These are phyloP conservation scores for Saccharomycopsis oosterbeekiorum DNA, from an alignment of 805 yeast species.

Conservation along the genomic window DNA sequence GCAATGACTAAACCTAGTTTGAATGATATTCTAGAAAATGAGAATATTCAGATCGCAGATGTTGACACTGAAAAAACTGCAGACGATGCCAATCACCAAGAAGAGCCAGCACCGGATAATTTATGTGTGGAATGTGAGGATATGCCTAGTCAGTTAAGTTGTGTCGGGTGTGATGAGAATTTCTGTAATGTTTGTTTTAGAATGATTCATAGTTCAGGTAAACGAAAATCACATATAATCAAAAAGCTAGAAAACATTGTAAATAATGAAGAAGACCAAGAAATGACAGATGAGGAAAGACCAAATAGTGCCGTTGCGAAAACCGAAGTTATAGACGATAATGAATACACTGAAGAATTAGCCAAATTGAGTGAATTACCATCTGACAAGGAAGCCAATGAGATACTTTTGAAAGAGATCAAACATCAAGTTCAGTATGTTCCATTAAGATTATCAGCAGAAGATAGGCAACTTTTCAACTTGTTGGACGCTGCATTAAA, in stretches of 20 bases:
- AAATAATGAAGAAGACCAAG: not conserved
- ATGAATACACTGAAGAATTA: constrained; percentile 19
- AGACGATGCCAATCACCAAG: constrained; percentile 21
- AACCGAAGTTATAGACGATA: constrained; percentile 18
- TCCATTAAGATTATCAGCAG: constrained; percentile 58
- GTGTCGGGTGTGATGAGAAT: constrained; percentile 53
- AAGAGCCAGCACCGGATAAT: constrained; percentile 29
- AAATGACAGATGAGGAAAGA: constrained; percentile 19
- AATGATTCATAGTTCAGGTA: constrained; percentile 62
- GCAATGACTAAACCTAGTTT: constrained; percentile 9
- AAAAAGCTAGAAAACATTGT: constrained; percentile 20
- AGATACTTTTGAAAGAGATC: constrained; percentile 29
- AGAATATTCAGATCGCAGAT: constrained; percentile 13
- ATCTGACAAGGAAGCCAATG: constrained; percentile 18
- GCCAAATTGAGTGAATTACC: constrained; percentile 1
- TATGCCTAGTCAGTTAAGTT: constrained; percentile 56
- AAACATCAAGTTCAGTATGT: constrained; percentile 42
- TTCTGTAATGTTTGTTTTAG: constrained; percentile 64
- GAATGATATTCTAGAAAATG: constrained; percentile 17
- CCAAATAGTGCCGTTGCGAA: constrained; percentile 14
- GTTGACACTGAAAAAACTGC: constrained; percentile 18
- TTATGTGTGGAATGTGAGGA: constrained; percentile 63
- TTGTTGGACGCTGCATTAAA: constrained; percentile 66
- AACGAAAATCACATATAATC: constrained; percentile 37
- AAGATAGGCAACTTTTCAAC: constrained; percentile 59